phyloP scores from a whole-genome alignment of 352 stramenopile genomes.

The Pythium aphanidermatum region DNA sequence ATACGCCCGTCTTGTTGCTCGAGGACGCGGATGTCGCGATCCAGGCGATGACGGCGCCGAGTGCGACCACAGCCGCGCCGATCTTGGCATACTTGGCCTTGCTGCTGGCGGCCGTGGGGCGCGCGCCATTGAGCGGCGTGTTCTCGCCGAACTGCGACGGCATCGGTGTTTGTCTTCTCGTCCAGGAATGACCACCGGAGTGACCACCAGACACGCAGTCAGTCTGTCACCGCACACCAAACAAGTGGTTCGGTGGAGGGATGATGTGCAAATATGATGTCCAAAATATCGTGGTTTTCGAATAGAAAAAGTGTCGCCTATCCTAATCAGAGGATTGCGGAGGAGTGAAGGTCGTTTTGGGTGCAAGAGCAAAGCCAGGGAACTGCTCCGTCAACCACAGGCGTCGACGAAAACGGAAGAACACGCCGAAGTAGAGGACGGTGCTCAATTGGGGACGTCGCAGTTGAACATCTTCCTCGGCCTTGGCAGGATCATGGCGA shows the following conservation, averaged over 20 bases:
- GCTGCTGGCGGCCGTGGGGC: slow-evolving; percentile 3
- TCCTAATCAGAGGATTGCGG: slow-evolving; percentile 1
- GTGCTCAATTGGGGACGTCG: slow-evolving; percentile 3
- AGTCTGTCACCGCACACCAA: slow-evolving; percentile 12
- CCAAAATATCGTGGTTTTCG: not conserved
- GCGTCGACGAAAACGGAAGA: slow-evolving; percentile 11
- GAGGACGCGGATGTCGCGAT: slow-evolving; percentile 12
- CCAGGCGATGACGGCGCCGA: slow-evolving; percentile 4
- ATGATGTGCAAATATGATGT: not conserved
- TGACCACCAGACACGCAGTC: too few relatives aligned
- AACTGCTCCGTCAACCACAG: slow-evolving; percentile 1
- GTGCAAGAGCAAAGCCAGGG: slow-evolving; percentile 1
- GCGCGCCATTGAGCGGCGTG: slow-evolving; percentile 7
- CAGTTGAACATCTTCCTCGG: not conserved
- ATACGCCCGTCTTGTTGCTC: slow-evolving; percentile 3
- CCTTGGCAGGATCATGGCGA: slow-evolving; percentile 2
- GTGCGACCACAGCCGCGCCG: not conserved
- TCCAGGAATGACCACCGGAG: too few relatives aligned
- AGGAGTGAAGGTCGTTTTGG: slow-evolving; percentile 5
- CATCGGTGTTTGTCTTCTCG: slow-evolving; percentile 8
- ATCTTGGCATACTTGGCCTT: slow-evolving; percentile 5
- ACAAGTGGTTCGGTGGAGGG: slow-evolving; percentile 7
- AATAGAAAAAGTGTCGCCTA: slow-evolving; percentile 1
- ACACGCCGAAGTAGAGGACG: not conserved
- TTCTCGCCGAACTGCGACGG: slow-evolving; percentile 5